Conservation (phyloP, 164 flowering plant species). For the Houttuynia cordata region DNA sequence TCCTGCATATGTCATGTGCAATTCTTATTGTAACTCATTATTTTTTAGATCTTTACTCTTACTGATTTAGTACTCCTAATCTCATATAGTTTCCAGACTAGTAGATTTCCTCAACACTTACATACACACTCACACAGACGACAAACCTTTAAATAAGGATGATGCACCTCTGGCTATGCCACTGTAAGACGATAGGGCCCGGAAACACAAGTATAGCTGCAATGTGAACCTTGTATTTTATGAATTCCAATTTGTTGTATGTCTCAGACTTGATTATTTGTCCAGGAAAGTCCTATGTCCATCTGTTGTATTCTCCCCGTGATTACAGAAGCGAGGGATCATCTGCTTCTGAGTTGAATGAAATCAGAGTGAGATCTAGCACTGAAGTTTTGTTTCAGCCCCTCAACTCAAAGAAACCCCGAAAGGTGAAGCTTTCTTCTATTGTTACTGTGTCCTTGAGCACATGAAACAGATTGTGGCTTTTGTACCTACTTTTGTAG, state of each 20-base stretch:
- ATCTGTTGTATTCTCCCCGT: slow-evolving; percentile 60
- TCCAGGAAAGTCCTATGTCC: slow-evolving; percentile 62
- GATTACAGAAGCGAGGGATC: slow-evolving; percentile 67
- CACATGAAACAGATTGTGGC: slow-evolving; percentile 26
- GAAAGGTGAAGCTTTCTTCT: slow-evolving; percentile 67
- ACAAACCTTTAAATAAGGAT: too few species aligned
- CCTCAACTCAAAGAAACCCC: slow-evolving; percentile 34
- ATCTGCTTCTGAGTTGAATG: slow-evolving; percentile 76
- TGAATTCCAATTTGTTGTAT: not conserved
- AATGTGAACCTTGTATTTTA: not conserved
- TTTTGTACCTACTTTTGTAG: not conserved
- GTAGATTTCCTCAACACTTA: too few species aligned
- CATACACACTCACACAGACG: too few species aligned
- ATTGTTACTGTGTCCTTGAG: slow-evolving; percentile 55
- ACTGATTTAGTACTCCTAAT: too few species aligned
- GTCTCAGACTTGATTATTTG: not conserved
- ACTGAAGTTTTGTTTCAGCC: slow-evolving; percentile 75
- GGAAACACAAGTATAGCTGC: not conserved
- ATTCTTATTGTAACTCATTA: too few species aligned
- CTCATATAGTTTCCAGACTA: too few species aligned
- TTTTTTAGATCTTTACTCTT: too few species aligned
- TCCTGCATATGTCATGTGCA: too few species aligned
- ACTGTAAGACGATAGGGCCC: not conserved
- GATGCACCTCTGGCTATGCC: too few species aligned
- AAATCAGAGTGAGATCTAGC: slow-evolving; percentile 57